Conservation (phyloP, 73 alveolate genomes). For the Uronychia setigera region DNA sequence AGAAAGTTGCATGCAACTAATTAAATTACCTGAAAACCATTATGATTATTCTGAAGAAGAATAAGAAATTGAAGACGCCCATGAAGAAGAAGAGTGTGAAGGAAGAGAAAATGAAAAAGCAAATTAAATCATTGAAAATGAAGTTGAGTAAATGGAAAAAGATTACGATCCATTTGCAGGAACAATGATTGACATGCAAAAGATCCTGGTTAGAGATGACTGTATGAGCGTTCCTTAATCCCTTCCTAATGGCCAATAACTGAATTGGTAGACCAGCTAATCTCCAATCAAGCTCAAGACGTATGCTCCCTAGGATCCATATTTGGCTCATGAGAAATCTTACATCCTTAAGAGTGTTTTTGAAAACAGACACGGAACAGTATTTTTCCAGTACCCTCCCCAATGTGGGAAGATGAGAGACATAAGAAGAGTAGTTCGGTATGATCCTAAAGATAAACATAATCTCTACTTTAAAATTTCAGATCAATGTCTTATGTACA, state of each 20-base stretch:
- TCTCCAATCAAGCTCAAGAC: neutral
- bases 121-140: too few species aligned
- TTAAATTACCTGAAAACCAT: too few species aligned
- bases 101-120: too few species aligned
- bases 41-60: too few species aligned
- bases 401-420: constrained; percentile 25
- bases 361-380: constrained; percentile 5
- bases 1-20: too few species aligned
- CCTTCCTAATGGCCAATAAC: neutral
- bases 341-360: constrained; percentile 5
- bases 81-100: too few species aligned
- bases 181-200: too few species aligned
- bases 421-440: neutral
- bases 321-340: neutral
- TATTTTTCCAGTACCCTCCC: constrained; percentile 26
- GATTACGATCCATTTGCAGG: too few species aligned
- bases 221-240: neutral
- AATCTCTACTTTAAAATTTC: constrained; percentile 13
- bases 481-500: constrained; percentile 43
- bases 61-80: too few species aligned
- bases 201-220: too few species aligned
- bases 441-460: neutral
- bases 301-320: neutral
- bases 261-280: neutral
- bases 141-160: too few species aligned